phyloP scores from a whole-genome alignment of 2,329 filamentous ascomycete genomes.

The Capronia americana region DNA sequence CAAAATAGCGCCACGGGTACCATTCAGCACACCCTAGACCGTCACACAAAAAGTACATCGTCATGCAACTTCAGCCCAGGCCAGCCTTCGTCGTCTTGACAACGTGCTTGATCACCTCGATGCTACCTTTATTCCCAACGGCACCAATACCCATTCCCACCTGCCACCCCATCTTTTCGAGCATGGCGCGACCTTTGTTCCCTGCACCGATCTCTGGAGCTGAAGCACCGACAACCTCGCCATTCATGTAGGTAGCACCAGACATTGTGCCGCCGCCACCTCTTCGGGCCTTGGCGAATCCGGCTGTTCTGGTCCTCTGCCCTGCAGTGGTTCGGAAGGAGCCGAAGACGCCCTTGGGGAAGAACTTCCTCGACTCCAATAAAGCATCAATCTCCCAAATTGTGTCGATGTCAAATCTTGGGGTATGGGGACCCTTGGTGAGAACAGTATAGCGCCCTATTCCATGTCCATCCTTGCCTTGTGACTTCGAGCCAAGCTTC shows the following conservation, averaged over 20 bases:
- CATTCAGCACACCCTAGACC: conserved; percentile 1
- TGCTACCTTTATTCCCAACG: conserved; percentile 82
- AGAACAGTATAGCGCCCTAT: conserved; percentile 76
- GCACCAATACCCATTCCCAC: conserved; percentile 84
- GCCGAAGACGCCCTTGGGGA: conserved; percentile 31
- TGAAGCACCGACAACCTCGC: conserved; percentile 83
- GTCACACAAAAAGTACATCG: background rate
- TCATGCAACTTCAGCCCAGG: conserved; percentile 61
- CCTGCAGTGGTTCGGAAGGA: conserved; percentile 20
- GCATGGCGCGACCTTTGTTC: conserved; percentile 83
- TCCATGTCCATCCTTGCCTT: conserved; percentile 74
- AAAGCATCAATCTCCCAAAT: conserved; percentile 54
- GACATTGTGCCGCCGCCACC: conserved; percentile 49
- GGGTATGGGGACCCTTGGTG: conserved; percentile 73
- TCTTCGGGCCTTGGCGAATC: conserved; percentile 42
- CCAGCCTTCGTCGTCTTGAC: conserved; percentile 88
- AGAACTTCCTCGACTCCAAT: conserved; percentile 38
- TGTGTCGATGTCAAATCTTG: conserved; percentile 63
- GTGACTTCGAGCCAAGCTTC: conserved; percentile 82
- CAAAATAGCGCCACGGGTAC: background rate
- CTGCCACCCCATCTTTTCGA: conserved; percentile 98
- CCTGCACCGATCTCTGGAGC: conserved; percentile 82
- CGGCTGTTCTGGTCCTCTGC: conserved; percentile 21
- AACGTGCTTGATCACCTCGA: conserved; percentile 83
- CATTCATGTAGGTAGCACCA: conserved; percentile 73